A percentile compares a stretch with the other conserved stretches of the same genome.
phyloP scores from a whole-genome alignment of 257 asterid species.

The Mitragyna speciosa region DNA sequence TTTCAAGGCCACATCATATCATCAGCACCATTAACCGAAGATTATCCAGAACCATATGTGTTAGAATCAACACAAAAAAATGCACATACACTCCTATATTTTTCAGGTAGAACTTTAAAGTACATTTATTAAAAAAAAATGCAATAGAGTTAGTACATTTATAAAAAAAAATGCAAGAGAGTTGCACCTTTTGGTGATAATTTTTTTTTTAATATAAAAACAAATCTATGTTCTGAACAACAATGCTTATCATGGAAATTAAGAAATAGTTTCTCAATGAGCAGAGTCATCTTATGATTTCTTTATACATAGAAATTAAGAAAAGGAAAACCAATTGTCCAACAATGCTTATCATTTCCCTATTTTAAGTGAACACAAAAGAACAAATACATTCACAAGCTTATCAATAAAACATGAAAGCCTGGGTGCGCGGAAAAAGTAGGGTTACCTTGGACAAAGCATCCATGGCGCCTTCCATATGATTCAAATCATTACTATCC shows the following conservation, averaged over 20 bases:
- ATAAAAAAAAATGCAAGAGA: not conserved
- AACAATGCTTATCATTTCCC: not conserved
- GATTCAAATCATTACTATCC: constrained; percentile 85
- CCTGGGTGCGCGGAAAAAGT: not conserved
- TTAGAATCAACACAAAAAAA: not conserved
- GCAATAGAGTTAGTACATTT: too few species aligned
- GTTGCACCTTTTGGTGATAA: not conserved
- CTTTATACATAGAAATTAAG: not conserved
- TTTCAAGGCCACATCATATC: not conserved
- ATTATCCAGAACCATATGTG: not conserved
- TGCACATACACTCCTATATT: not conserved
- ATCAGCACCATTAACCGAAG: not conserved
- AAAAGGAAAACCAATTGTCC: not conserved
- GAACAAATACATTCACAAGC: not conserved
- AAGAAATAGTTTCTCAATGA: not conserved
- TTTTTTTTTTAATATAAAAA: not conserved
- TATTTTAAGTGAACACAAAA: not conserved
- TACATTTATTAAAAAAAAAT: too few species aligned
- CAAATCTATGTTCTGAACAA: not conserved
- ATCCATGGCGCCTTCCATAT: constrained; percentile 99
- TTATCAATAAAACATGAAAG: not conserved
- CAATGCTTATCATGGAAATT: not conserved
- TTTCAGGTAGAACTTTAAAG: not conserved
- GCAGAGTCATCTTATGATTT: not conserved
- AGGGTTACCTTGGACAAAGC: constrained; percentile 86